These are phyloP conservation scores for Termitomyces titanicus DNA, from an alignment of 768 basidiomycete species.

Conservation along the genomic window DNA sequence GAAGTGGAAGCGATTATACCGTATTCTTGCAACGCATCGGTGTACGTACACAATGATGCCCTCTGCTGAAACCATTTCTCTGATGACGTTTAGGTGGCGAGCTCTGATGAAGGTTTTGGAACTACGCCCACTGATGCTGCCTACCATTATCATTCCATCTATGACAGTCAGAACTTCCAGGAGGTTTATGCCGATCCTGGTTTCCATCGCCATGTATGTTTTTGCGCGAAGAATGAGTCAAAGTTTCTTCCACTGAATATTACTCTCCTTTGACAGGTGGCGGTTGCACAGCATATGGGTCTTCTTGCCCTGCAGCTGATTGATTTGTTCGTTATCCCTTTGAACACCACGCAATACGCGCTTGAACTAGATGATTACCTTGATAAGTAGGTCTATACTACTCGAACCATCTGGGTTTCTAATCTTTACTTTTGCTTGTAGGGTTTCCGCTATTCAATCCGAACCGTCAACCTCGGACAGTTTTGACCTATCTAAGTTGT, in stretches of 20 bases:
- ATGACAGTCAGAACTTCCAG: constrained; percentile 71
- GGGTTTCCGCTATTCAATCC: constrained; percentile 48
- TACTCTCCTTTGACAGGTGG: constrained; percentile 37
- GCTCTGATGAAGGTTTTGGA: constrained; percentile 39
- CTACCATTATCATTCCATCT: constrained; percentile 79
- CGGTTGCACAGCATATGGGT: constrained; percentile 66
- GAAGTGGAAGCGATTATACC: constrained; percentile 89
- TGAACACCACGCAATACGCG: constrained; percentile 78
- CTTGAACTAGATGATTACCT: constrained; percentile 63
- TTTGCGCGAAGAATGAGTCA: background rate
- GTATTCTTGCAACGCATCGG: constrained; percentile 80
- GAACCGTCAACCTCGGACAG: constrained; percentile 12
- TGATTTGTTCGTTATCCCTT: constrained; percentile 62
- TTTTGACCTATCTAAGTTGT: constrained; percentile 40
- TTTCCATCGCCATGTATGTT: constrained; percentile 69
- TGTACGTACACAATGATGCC: constrained; percentile 23
- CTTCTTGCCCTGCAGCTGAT: constrained; percentile 58
- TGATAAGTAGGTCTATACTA: constrained; percentile 39
- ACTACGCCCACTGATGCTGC: constrained; percentile 48
- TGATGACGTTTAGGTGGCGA: constrained; percentile 32
- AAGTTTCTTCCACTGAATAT: background rate
- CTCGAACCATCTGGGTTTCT: background rate
- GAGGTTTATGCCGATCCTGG: constrained; percentile 73
- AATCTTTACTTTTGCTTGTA: constrained; percentile 16
- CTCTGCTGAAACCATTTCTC: background rate